These are phyloP conservation scores for Myxozyma udenii DNA, from an alignment of 805 yeast species.

Conservation along the genomic window DNA sequence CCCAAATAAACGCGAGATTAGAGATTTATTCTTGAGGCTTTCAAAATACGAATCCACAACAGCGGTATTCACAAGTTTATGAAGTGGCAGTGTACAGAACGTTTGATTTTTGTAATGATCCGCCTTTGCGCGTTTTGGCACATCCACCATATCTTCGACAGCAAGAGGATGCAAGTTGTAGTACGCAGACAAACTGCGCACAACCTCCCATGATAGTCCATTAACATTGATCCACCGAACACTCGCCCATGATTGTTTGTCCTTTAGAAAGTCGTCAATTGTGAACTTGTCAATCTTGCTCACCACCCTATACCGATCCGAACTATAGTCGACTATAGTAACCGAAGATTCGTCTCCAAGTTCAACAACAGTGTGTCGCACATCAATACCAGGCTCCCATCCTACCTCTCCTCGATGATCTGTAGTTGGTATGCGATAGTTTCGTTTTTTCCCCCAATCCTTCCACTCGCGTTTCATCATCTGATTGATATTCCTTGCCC, in stretches of 20 bases:
- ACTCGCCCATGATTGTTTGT: slow-evolving; percentile 25
- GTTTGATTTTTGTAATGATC: slow-evolving; percentile 51
- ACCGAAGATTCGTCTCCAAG: slow-evolving; percentile 53
- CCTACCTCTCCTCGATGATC: slow-evolving; percentile 36
- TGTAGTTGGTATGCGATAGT: slow-evolving; percentile 13
- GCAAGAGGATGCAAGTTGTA: slow-evolving; percentile 54
- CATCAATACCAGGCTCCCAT: slow-evolving; percentile 61
- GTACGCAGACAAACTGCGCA: slow-evolving; percentile 45
- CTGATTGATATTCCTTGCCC: slow-evolving; percentile 17
- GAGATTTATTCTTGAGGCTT: slow-evolving; percentile 1
- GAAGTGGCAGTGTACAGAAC: slow-evolving; percentile 55
- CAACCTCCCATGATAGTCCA: slow-evolving; percentile 62
- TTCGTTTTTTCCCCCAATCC: slow-evolving; percentile 26
- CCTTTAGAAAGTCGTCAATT: slow-evolving; percentile 19
- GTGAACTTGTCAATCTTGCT: slow-evolving; percentile 42
- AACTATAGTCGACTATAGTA: slow-evolving; percentile 52
- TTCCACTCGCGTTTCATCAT: slow-evolving; percentile 23
- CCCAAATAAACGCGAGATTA: slow-evolving; percentile 2
- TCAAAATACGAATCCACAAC: slow-evolving; percentile 19
- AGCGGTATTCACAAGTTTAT: slow-evolving; percentile 43
- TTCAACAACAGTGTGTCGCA: slow-evolving; percentile 49
- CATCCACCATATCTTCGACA: slow-evolving; percentile 60
- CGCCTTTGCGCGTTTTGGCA: slow-evolving; percentile 58
- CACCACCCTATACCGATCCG: slow-evolving; percentile 44
- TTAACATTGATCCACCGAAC: slow-evolving; percentile 45